Evolutionary conservation across 345 rosid genomes (phyloP), one percentile per base, ranked within the genome.

Genomic region (Salix udensis): DNA sequence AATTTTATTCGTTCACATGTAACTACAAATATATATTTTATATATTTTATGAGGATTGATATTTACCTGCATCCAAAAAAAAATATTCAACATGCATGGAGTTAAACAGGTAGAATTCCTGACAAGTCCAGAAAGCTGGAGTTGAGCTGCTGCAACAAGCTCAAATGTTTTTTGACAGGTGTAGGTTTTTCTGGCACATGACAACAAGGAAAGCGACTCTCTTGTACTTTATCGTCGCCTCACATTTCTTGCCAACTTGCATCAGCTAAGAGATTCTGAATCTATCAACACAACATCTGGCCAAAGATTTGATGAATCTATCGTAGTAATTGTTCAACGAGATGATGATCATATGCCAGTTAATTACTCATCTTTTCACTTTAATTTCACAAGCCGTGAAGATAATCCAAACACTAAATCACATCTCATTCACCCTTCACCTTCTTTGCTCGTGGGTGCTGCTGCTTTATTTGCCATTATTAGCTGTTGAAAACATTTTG

Each of bases 381-480:
- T 28, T 24, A 12, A 23, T 73, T 73, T 64, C 68, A 34, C 64
- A 19, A 4, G 70, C 44, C 31, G 12, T 73, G 11, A 70, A 65
- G 24, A 66, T 73, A 66, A 78, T 72, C 74, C 70, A 79, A 48
- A 70, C 67, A 26, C 53, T 6, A 8, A 34, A 73, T 65, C 50
- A 21, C 50, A 52, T 53, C 26, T 18, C n/a, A 6, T 18, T 16
- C 42, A 19, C 3, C 68, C 34, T 40, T 39, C 3, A 6, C 40
- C 46, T 61, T 40, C 28, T 31, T 9, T 64, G 44, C 60, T 68
- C 61, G 58, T 72, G 64, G 66, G 60, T 65, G 39, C 66, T 79
- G 4, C 77, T 78, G 74, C 69, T 60, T 70, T 79, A 36, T 46
- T 12, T 50, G 64, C 70, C 58, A 67, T 76, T 71, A 79, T 79